These are phyloP conservation scores for Thelonectria rubi DNA, from an alignment of 2,329 filamentous ascomycete genomes.

Conservation along the genomic window DNA sequence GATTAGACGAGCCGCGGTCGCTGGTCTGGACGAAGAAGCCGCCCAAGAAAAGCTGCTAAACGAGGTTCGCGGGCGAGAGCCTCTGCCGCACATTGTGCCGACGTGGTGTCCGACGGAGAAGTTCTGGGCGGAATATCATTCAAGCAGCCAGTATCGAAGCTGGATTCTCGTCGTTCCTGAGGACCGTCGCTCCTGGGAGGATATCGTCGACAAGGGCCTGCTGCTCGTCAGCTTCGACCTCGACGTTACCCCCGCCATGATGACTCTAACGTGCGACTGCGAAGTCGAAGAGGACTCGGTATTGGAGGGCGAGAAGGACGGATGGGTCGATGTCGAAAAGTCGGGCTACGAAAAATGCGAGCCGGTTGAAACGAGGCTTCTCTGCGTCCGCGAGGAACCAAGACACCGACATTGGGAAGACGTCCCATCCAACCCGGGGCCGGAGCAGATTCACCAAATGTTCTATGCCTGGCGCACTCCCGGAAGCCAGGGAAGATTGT, in stretches of 20 bases:
- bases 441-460: not conserved
- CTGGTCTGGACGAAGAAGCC: slow-evolving; percentile 14
- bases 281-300: not conserved
- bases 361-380: not conserved
- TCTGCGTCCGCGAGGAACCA: slow-evolving; percentile 11
- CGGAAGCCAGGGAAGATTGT: not conserved
- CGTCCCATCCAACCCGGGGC: not conserved
- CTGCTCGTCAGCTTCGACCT: slow-evolving; percentile 25
- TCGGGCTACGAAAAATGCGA: slow-evolving; percentile 4
- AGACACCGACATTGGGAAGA: not conserved
- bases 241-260: slow-evolving; percentile 14
- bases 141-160: slow-evolving; percentile 15
- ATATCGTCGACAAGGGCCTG: slow-evolving; percentile 21
- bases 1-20: slow-evolving; percentile 15
- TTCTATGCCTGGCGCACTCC: slow-evolving; percentile 2
- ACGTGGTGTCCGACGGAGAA: slow-evolving; percentile 21
- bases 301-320: slow-evolving; percentile 13
- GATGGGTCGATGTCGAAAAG: slow-evolving; percentile 16
- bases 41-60: slow-evolving; percentile 13
- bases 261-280: not conserved
- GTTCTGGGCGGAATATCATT: not conserved
- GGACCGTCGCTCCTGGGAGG: slow-evolving; percentile 24
- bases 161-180: slow-evolving; percentile 26
- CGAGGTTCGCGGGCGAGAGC: slow-evolving; percentile 25
- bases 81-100: slow-evolving; percentile 31